Percentiles rank a stretch among this genome's conserved stretches.
phyloP scores from a whole-genome alignment of 148 eudicot genomes.

The Nyssa sinensis region DNA sequence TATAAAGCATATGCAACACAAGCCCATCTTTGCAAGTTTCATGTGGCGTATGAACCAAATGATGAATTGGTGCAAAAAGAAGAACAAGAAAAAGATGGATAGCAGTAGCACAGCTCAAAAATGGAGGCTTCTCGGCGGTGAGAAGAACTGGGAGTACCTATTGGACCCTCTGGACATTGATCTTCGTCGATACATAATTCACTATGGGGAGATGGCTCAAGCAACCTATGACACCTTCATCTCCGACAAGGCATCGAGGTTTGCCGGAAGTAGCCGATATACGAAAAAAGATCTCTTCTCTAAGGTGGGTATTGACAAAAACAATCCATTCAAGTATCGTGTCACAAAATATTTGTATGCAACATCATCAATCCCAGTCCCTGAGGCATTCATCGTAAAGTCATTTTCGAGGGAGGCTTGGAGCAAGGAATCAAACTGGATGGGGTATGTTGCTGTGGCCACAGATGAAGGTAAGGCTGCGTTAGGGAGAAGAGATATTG shows the following conservation, averaged over 20 bases:
- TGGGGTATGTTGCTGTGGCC: slow-evolving; percentile 76
- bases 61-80: slow-evolving; percentile 15
- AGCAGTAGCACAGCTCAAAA: slow-evolving; percentile 41
- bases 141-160: slow-evolving; percentile 55
- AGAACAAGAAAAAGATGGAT: not conserved
- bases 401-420: slow-evolving; percentile 72
- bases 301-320: slow-evolving; percentile 39
- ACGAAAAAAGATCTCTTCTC: slow-evolving; percentile 36
- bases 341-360: slow-evolving; percentile 76
- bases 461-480: slow-evolving; percentile 50
- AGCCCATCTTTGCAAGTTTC: not conserved
- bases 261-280: slow-evolving; percentile 53
- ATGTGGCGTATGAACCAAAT: not conserved
- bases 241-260: slow-evolving; percentile 49
- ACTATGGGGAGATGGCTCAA: slow-evolving; percentile 84
- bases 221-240: slow-evolving; percentile 69
- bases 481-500: slow-evolving; percentile 71
- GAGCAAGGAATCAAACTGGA: slow-evolving; percentile 79
- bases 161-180: slow-evolving; percentile 64
- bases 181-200: slow-evolving; percentile 62
- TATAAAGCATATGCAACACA: not conserved
- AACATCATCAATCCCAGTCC: slow-evolving; percentile 56
- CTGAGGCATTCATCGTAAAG: slow-evolving; percentile 57
- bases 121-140: slow-evolving; percentile 71
- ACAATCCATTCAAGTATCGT: slow-evolving; percentile 47